These are phyloP conservation scores for Pichia cactophila DNA, from an alignment of 1,139 yeast species.

Conservation along the genomic window DNA sequence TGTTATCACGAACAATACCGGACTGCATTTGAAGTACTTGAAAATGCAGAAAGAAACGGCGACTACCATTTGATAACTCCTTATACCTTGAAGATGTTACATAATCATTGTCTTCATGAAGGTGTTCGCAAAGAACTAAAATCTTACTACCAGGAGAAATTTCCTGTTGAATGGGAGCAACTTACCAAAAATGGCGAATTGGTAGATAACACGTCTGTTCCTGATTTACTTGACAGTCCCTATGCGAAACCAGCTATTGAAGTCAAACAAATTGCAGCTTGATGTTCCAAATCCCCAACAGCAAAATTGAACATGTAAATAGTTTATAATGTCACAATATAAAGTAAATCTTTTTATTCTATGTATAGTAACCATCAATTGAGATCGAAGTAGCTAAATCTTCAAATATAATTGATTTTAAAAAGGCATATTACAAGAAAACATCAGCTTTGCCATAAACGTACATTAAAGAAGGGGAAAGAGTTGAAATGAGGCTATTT, in stretches of 20 bases:
- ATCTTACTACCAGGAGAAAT: slow-evolving; percentile 44
- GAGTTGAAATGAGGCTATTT: too few relatives aligned
- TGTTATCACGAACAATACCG: slow-evolving; percentile 60
- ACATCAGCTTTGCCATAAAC: too few relatives aligned
- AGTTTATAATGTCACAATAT: neutral
- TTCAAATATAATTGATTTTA: too few relatives aligned
- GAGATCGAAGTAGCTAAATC: too few relatives aligned
- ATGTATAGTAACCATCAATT: too few relatives aligned
- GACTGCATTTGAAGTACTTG: slow-evolving; percentile 49
- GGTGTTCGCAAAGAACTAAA: slow-evolving; percentile 41
- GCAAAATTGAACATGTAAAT: neutral
- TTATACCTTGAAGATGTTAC: slow-evolving; percentile 48
- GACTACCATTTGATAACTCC: slow-evolving; percentile 35
- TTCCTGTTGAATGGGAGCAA: slow-evolving; percentile 43
- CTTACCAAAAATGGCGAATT: slow-evolving; percentile 35
- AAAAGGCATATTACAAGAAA: too few relatives aligned
- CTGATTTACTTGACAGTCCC: slow-evolving; percentile 22
- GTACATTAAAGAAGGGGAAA: too few relatives aligned
- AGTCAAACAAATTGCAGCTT: slow-evolving; percentile 9
- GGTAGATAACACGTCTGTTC: slow-evolving; percentile 28
- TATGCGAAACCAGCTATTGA: slow-evolving; percentile 16
- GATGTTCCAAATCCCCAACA: neutral
- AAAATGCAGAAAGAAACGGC: slow-evolving; percentile 46
- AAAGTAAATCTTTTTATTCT: too few relatives aligned
- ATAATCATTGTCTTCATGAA: slow-evolving; percentile 53